Conservation (phyloP, 1,284 basidiomycete species). For the Jaminaea rosea region DNA sequence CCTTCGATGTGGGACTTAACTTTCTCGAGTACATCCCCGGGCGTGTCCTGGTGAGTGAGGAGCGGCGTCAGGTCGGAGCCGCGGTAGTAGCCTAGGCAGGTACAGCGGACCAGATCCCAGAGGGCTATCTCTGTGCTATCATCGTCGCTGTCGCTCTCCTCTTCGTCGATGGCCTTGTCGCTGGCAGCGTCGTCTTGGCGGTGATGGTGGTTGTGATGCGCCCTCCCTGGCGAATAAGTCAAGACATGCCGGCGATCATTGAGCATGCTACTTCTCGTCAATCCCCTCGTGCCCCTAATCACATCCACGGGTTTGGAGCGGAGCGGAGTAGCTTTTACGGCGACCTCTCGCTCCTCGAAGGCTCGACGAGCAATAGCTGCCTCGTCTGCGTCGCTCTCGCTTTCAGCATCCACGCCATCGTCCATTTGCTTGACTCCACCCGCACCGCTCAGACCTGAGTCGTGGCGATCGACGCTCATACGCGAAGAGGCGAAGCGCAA, state of each 20-base stretch:
- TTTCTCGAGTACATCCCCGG: slow-evolving; percentile 67
- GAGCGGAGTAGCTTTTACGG: slow-evolving; percentile 65
- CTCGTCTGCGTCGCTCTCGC: neutral
- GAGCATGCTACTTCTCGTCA: slow-evolving; percentile 71
- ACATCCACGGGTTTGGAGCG: slow-evolving; percentile 60
- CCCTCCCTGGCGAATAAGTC: too few species aligned
- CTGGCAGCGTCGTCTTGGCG: too few species aligned
- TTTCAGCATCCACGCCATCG: neutral
- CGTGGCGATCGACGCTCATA: neutral
- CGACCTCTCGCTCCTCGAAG: slow-evolving; percentile 72
- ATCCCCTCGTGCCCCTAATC: slow-evolving; percentile 68
- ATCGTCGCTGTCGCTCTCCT: slow-evolving; percentile 54
- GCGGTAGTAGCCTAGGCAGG: slow-evolving; percentile 68
- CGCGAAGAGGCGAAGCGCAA: neutral
- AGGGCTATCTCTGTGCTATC: slow-evolving; percentile 56
- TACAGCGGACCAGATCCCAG: slow-evolving; percentile 78
- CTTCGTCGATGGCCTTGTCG: slow-evolving; percentile 53
- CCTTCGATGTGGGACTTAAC: slow-evolving; percentile 84
- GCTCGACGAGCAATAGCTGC: slow-evolving; percentile 16
- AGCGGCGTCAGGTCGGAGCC: slow-evolving; percentile 56
- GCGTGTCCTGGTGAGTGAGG: slow-evolving; percentile 16
- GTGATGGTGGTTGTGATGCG: too few species aligned
- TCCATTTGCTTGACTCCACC: slow-evolving; percentile 7
- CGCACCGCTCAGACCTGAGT: slow-evolving; percentile 5
- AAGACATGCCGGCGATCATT: slow-evolving; percentile 87